Evolutionary conservation across 2,329 filamentous ascomycete species (phyloP), one percentile per base, ranked within the genome.

Genomic region (Catunica adiposa): DNA sequence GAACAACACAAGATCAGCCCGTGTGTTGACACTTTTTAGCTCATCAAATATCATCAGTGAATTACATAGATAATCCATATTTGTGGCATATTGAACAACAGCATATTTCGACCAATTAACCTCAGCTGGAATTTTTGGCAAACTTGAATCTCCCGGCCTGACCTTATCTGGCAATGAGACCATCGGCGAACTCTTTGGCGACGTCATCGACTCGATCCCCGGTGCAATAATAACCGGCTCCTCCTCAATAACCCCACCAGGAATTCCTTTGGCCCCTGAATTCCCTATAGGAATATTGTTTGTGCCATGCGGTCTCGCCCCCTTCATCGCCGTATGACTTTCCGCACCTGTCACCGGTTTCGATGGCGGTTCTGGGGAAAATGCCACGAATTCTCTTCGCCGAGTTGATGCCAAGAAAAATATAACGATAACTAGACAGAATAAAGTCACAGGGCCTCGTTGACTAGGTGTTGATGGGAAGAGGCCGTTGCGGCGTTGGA

Each of bases 1-100:
- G 65, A 76, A 66, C 61, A 76, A 65, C 1, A 75, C 63, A 1
- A 71, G 66, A 14, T 72, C 69, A 2, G 72, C 69, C 42, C 66
- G 69, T 58, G 70, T 75, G 5, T 65, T 63, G 0, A 75, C 60
- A 0, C 67, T 64, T 17, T 68, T 62, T 5, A 76, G 56, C 1
- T 66, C 67, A 58, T 74, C 72, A 54, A 76, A 74, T 1, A 75
- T 64, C 72, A 76, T 74, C 47, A 76, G 64, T 0, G 73, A 71
- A 61, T 74, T 75, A 60, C 73, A 76, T 1, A 76, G 64, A 56
- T 74, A 73, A 0, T 68, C 67, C 34, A 65, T 64, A n/a, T 70
- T 65, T 0, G 73, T 76, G 37, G 70, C 73, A 63, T 76, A 76
- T 61, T 73, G 71, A 1, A 69, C 68, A 58, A 76, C 75, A 0